Conservation (phyloP, 208 protist species). For the Leishmania arabica region DNA sequence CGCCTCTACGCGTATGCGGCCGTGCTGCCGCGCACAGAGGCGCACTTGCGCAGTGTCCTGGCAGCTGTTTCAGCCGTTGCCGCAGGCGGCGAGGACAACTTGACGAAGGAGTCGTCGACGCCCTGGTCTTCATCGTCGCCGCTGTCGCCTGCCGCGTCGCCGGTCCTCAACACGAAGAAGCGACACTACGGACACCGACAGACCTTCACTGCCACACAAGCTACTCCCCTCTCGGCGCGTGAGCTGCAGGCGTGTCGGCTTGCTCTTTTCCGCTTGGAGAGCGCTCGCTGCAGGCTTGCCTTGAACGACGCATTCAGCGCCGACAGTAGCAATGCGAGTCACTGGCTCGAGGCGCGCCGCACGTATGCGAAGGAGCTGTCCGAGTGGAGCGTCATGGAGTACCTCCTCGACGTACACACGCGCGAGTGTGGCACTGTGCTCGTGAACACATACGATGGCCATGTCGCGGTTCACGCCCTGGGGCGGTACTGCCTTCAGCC, state of each 20-base stretch:
- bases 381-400: slow-evolving; percentile 83
- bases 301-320: slow-evolving; percentile 53
- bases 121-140: neutral
- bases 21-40: slow-evolving; percentile 47
- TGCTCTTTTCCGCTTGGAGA: slow-evolving; percentile 49
- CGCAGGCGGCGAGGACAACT: neutral
- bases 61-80: neutral
- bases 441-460: slow-evolving; percentile 67
- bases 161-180: neutral
- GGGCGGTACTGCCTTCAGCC: slow-evolving; percentile 67
- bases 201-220: neutral
- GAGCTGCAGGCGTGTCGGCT: slow-evolving; percentile 30
- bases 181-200: neutral
- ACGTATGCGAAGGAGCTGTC: slow-evolving; percentile 72
- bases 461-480: slow-evolving; percentile 69
- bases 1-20: slow-evolving; percentile 33
- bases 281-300: slow-evolving; percentile 40
- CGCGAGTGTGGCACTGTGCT: slow-evolving; percentile 70
- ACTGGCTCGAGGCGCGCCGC: slow-evolving; percentile 63
- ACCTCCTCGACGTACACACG: slow-evolving; percentile 65
- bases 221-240: slow-evolving; percentile 12
- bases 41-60: slow-evolving; percentile 29
- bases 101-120: neutral
- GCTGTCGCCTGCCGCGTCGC: neutral
- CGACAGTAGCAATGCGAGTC: slow-evolving; percentile 42